Evolutionary conservation across 768 basidiomycete genomes (phyloP).

Genomic region (Agrocybe praecox): DNA sequence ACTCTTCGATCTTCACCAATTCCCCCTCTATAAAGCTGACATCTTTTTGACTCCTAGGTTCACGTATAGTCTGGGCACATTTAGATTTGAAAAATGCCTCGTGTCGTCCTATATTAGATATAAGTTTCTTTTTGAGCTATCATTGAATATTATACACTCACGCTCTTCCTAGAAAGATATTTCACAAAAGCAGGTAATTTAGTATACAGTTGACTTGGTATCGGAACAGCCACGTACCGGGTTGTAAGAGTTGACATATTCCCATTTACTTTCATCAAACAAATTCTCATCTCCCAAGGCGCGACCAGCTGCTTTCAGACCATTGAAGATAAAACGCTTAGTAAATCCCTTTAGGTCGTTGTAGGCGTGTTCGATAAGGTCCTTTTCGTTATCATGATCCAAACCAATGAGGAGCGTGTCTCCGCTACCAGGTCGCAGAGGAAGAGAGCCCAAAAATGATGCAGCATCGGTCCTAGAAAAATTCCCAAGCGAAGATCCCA

Average conservation of each 20-base stretch:
- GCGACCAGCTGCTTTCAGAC: conserved; percentile 67
- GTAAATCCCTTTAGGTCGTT: conserved; percentile 80
- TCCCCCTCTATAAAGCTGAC: conserved; percentile 71
- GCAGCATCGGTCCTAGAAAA: conserved; percentile 72
- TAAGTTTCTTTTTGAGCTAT: conserved; percentile 1
- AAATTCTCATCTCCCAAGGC: conserved; percentile 66
- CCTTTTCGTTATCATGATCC: conserved; percentile 76
- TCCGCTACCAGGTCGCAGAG: conserved; percentile 69
- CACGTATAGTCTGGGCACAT: conserved; percentile 53
- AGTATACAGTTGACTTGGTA: no score
- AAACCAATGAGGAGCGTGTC: conserved; percentile 92
- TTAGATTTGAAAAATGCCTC: conserved; percentile 83
- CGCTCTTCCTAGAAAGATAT: conserved; percentile 25
- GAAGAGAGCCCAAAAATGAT: conserved; percentile 76
- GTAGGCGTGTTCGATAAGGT: conserved; percentile 83
- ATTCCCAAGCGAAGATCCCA: conserved; percentile 93
- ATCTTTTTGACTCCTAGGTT: conserved; percentile 45
- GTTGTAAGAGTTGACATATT: conserved; percentile 64
- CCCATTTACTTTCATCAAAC: conserved; percentile 74
- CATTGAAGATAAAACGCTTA: conserved; percentile 83
- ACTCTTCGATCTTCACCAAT: conserved; percentile 82
- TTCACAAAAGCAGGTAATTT: conserved; percentile 2
- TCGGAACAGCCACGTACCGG: conserved; percentile 30
- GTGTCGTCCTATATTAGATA: conserved; percentile 62
- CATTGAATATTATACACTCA: conserved; percentile 12